phyloP scores from a whole-genome alignment of 805 yeast genomes.

The Saccharomycopsis sp. region DNA sequence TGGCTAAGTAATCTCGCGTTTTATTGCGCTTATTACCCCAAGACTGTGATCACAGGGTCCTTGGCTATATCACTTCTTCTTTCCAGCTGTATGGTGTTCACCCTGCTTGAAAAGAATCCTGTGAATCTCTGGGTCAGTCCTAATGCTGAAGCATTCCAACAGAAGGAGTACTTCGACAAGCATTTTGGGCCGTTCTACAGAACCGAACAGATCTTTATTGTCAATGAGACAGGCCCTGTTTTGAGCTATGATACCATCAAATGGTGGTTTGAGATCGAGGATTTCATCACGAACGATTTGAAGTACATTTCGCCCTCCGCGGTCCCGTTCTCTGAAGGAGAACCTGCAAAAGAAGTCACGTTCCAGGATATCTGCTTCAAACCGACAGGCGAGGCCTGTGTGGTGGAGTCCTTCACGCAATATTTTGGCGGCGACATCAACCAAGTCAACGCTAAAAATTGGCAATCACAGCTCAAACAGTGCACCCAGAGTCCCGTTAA shows the following conservation, averaged over 20 bases:
- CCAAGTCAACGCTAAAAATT: slow-evolving; percentile 42
- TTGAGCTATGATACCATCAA: slow-evolving; percentile 60
- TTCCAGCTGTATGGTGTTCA: slow-evolving; percentile 48
- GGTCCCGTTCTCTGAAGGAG: too few species aligned
- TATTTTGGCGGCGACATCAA: slow-evolving; percentile 65
- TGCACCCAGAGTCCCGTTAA: slow-evolving; percentile 82
- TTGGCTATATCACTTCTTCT: slow-evolving; percentile 37
- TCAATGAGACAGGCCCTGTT: slow-evolving; percentile 62
- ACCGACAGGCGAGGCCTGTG: slow-evolving; percentile 76
- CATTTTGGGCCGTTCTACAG: slow-evolving; percentile 90
- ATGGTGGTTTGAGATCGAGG: slow-evolving; percentile 90
- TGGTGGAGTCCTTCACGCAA: slow-evolving; percentile 81
- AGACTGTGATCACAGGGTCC: slow-evolving; percentile 39
- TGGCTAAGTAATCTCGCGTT: slow-evolving; percentile 46
- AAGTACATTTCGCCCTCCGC: slow-evolving; percentile 28
- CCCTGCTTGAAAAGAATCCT: slow-evolving; percentile 69
- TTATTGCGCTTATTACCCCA: slow-evolving; percentile 59
- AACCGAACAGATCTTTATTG: slow-evolving; percentile 74
- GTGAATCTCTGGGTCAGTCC: slow-evolving; percentile 87
- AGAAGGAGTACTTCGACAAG: slow-evolving; percentile 65
- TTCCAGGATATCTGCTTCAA: slow-evolving; percentile 74
- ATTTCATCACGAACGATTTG: slow-evolving; percentile 36
- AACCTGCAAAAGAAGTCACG: slow-evolving; percentile 23
- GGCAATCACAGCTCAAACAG: slow-evolving; percentile 46
- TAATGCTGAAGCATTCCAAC: slow-evolving; percentile 56